These are phyloP conservation scores for Pilatotrama ljubarskyi DNA, from an alignment of 768 basidiomycete genomes.

Conservation along the genomic window DNA sequence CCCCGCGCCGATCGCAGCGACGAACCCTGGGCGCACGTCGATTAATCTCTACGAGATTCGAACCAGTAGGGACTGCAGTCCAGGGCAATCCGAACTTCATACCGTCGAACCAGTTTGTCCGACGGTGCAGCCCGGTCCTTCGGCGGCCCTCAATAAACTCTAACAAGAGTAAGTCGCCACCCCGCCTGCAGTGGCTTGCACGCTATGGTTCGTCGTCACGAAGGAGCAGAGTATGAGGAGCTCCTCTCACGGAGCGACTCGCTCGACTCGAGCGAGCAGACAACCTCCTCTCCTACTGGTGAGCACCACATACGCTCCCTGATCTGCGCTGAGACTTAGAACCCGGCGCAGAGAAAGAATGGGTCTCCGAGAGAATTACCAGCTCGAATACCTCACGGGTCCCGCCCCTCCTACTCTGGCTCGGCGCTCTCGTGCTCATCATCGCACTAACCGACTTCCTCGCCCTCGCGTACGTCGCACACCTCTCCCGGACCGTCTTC, in stretches of 20 bases:
- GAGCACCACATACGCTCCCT: not conserved
- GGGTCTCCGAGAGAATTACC: not conserved
- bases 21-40: too few species aligned
- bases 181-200: too few species aligned
- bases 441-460: slow-evolving; percentile 4
- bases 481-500: slow-evolving; percentile 9
- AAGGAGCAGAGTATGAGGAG: slow-evolving; percentile 7
- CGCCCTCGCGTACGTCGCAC: slow-evolving; percentile 7
- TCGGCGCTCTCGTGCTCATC: slow-evolving; percentile 3
- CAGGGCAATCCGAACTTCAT: too few species aligned
- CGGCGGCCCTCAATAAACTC: too few species aligned
- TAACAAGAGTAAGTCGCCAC: too few species aligned
- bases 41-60: too few species aligned
- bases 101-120: too few species aligned
- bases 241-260: slow-evolving; percentile 2
- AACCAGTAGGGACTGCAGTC: too few species aligned
- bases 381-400: not conserved
- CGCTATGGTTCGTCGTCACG: not conserved
- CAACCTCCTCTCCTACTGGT: not conserved
- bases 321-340: not conserved
- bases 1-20: too few species aligned
- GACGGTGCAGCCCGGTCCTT: too few species aligned
- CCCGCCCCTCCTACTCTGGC: not conserved
- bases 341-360: not conserved
- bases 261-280: not conserved